Percentiles rank a stretch among this genome's conserved stretches.
These are phyloP conservation scores for Corniculantispora saksenae DNA, from an alignment of 2,329 filamentous ascomycete species.

Conservation along the genomic window DNA sequence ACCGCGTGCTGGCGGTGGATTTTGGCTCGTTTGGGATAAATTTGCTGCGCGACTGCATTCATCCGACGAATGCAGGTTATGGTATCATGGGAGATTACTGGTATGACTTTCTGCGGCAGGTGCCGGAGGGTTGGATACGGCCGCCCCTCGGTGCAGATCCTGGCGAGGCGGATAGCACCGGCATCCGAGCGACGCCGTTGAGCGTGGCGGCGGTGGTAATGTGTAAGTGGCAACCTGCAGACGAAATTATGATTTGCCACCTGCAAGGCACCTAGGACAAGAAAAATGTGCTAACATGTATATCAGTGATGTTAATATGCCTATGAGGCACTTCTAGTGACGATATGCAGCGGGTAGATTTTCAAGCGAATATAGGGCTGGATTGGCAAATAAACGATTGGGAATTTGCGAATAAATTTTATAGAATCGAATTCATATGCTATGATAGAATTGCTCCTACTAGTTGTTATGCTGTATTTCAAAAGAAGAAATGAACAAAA, in stretches of 20 bases:
- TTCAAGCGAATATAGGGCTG: no score
- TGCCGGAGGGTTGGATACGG: conserved; percentile 26
- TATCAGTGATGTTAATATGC: not conserved
- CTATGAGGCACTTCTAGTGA: not conserved
- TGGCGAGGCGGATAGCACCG: not conserved
- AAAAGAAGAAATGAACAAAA: no score
- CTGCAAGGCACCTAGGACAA: not conserved
- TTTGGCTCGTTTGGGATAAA: not conserved
- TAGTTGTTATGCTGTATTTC: no score
- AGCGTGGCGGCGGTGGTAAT: not conserved
- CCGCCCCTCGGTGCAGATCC: conserved; percentile 21
- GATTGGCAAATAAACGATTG: no score
- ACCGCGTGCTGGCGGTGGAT: not conserved
- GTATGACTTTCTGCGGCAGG: conserved; percentile 28
- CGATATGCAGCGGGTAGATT: no score
- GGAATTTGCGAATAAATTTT: no score
- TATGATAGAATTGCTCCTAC: no score
- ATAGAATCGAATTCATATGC: no score
- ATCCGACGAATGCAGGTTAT: conserved; percentile 26
- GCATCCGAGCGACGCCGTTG: not conserved
- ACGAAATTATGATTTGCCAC: no score
- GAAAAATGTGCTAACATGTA: not conserved
- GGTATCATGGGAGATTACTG: conserved; percentile 25
- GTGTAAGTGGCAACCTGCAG: not conserved
- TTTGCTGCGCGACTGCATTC: conserved; percentile 25